Percentiles rank a stretch among this genome's conserved stretches.
These are phyloP conservation scores for Xerocomus potaroensis DNA, from an alignment of 768 basidiomycete species.

Conservation along the genomic window DNA sequence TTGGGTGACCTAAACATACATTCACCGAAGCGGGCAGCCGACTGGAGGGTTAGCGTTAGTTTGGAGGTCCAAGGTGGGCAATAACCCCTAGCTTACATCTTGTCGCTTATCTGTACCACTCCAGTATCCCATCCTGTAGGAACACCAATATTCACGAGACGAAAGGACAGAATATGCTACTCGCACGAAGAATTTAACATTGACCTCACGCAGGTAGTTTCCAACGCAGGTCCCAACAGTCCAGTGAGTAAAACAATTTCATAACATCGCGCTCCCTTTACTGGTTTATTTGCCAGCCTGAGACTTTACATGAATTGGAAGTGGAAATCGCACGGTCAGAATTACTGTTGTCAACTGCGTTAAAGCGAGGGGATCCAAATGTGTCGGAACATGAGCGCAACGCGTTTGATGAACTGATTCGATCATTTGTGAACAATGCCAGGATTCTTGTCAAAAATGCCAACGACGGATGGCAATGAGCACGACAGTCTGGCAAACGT, in stretches of 20 bases:
- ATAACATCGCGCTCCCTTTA: slow-evolving; percentile 1
- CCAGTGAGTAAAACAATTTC: slow-evolving; percentile 40
- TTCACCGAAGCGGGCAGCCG: slow-evolving; percentile 75
- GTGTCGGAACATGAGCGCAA: slow-evolving; percentile 59
- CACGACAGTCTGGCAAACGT: not conserved
- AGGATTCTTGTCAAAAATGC: slow-evolving; percentile 84
- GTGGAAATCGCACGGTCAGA: slow-evolving; percentile 77
- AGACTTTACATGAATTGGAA: slow-evolving; percentile 82
- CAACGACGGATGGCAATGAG: slow-evolving; percentile 42
- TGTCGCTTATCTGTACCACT: not conserved
- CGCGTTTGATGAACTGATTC: slow-evolving; percentile 87
- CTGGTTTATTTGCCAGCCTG: slow-evolving; percentile 37
- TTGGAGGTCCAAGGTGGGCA: slow-evolving; percentile 82
- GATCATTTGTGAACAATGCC: slow-evolving; percentile 90
- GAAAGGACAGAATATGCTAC: slow-evolving; percentile 92
- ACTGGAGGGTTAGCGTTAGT: slow-evolving; percentile 93
- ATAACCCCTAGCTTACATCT: slow-evolving; percentile 9
- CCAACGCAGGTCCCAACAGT: slow-evolving; percentile 42
- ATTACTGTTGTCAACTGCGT: slow-evolving; percentile 66
- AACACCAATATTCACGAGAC: slow-evolving; percentile 52
- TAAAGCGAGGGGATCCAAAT: slow-evolving; percentile 59
- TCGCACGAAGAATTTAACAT: slow-evolving; percentile 89
- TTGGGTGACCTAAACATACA: slow-evolving; percentile 86
- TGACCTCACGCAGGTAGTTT: slow-evolving; percentile 90
- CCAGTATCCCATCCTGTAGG: slow-evolving; percentile 69